Evolutionary conservation across 495 filamentous ascomycete species (phyloP).

Genomic region (Terfezia claveryi): DNA sequence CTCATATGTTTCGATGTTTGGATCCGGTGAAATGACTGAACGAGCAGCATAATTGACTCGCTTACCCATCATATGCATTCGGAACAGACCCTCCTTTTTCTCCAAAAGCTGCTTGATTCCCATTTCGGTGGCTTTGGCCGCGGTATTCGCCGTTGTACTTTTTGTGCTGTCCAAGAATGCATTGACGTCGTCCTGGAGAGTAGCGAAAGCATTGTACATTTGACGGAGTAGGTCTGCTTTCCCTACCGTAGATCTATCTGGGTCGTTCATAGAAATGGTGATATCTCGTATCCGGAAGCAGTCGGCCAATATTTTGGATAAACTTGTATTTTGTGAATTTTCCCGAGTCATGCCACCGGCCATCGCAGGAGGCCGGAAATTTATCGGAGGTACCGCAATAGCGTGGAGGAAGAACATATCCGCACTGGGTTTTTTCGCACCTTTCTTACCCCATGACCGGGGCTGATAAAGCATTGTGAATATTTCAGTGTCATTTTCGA

Average conservation of each 20-base stretch:
- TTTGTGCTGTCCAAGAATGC: conserved; percentile 69
- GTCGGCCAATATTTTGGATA: conserved; percentile 53
- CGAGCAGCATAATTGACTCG: conserved; percentile 96
- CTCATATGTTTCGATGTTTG: conserved; percentile 95
- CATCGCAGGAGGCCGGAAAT: conserved; percentile 69
- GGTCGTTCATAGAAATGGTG: conserved; percentile 33
- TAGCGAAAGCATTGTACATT: conserved; percentile 24
- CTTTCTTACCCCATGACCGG: conserved; percentile 32
- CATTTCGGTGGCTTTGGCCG: conserved; percentile 45
- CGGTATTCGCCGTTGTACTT: conserved; percentile 53
- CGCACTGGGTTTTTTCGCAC: conserved; percentile 27
- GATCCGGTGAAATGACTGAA: conserved; percentile 94
- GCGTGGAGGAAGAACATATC: conserved; percentile 87
- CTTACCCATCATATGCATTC: conserved; percentile 99
- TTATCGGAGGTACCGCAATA: conserved; percentile 75
- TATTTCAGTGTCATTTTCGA: conserved; percentile 68
- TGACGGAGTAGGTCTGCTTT: conserved; percentile 18
- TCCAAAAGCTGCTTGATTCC: conserved; percentile 96
- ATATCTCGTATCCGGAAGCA: conserved; percentile 43
- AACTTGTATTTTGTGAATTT: conserved; percentile 44
- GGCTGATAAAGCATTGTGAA: conserved; percentile 63
- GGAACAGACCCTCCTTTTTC: conserved; percentile 95
- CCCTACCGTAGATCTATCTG: conserved; percentile 22
- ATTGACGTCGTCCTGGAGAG: conserved; percentile 77
- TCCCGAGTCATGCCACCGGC: conserved; percentile 61